These are phyloP conservation scores for Botrytis sinoallii DNA, from an alignment of 2,329 filamentous ascomycete species.

Conservation along the genomic window DNA sequence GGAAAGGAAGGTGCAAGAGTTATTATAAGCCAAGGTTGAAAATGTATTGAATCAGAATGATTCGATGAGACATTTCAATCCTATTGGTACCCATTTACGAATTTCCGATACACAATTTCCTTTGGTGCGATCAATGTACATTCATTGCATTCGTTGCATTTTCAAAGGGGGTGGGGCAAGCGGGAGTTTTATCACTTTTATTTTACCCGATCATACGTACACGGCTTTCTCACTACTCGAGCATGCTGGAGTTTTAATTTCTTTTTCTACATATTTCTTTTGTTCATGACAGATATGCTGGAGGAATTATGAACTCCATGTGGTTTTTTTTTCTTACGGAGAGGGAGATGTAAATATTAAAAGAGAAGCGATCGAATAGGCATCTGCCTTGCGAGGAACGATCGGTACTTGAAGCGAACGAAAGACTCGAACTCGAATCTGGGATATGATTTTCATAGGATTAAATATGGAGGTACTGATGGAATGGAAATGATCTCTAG, in stretches of 20 bases:
- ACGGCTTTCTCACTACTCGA: background rate
- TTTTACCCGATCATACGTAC: background rate
- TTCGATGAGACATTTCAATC: background rate
- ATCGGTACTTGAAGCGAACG: background rate
- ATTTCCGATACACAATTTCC: background rate
- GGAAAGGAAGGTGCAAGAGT: conserved; percentile 92
- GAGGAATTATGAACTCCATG: conserved; percentile 9
- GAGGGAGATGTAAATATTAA: background rate
- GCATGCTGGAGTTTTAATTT: conserved; percentile 7
- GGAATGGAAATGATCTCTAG: background rate
- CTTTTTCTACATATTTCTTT: conserved; percentile 6
- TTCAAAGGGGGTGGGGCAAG: conserved; percentile 1
- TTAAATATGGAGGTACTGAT: too few species aligned
- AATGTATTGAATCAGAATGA: background rate
- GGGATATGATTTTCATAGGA: background rate
- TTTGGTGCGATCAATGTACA: conserved; percentile 11
- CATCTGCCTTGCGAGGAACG: background rate
- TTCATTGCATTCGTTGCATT: conserved; percentile 15
- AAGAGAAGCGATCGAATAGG: background rate
- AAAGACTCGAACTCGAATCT: background rate
- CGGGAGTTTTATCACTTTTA: conserved; percentile 12
- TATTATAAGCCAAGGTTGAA: conserved; percentile 54
- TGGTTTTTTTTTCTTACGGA: background rate
- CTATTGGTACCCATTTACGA: background rate
- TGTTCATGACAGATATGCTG: conserved; percentile 13